Evolutionary conservation across 2,329 filamentous ascomycete species (phyloP), one percentile per base, ranked within the genome.

Genomic region (Aspergillus japonicus): DNA sequence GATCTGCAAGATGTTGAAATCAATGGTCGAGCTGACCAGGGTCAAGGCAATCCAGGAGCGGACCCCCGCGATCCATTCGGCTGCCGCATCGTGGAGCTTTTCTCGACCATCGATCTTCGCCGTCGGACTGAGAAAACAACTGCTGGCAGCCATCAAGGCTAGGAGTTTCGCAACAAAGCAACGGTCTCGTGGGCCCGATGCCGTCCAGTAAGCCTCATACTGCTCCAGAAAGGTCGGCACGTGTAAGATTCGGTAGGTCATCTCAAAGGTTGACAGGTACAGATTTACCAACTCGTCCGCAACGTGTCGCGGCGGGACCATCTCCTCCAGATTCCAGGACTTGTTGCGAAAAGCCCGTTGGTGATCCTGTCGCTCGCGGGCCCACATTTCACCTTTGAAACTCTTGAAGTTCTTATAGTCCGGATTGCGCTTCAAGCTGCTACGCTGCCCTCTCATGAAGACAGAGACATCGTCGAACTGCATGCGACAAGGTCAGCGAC

Each of bases 241-340:
- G 67, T 89, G 83, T 8, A 89, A 59, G 24, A 89, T 78, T 2
- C 86, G 80, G 62, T 84, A 80, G 16, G 83, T 80, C 1, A 82
- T 81, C 65, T 88, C 85, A 63, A 84, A 80, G 0, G 82, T 82
- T 51, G 83, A 75, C 19, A 89, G 72, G 72, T 87, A 87, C 31
- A 75, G 71, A 8, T 81, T 75, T 16, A 87, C 73, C 1, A 87
- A 77, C 54, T 78, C 70, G 59, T 87, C 83, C 0, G 82, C 80
- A 0, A 84, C 61, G 24, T 63, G 56, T 39, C 66, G 69, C 16
- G 70, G 58, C 0, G 86, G 85, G 0, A 89, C 66, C 50, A 76
- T 68, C 44, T 73, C 70, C 21, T 71, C 64, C 0, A 77, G 60
- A 14, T 64, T 64, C 54, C 68, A 69, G 0, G 71, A 65, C 52